Percentiles rank a stretch among this genome's conserved stretches.
phyloP scores from a whole-genome alignment of 2,329 filamentous ascomycete genomes.

The Colletotrichum eremochloae region DNA sequence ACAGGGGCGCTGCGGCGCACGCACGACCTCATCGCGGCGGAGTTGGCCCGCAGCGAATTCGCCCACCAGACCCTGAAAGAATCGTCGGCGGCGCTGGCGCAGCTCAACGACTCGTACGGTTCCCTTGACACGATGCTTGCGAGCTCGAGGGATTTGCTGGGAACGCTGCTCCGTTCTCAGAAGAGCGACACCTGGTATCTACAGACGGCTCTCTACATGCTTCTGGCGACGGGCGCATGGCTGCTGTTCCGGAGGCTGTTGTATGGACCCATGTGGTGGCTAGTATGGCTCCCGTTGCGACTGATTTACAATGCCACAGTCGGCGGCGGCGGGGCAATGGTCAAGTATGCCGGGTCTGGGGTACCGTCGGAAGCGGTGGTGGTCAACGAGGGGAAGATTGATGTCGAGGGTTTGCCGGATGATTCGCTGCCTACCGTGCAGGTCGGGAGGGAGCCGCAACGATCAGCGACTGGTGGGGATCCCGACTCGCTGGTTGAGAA shows the following conservation, averaged over 20 bases:
- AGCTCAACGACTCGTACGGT: constrained; percentile 85
- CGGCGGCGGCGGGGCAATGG: constrained; percentile 66
- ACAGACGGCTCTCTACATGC: constrained; percentile 87
- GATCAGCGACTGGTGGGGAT: constrained; percentile 45
- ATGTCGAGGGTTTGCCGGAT: constrained; percentile 54
- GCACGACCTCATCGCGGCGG: constrained; percentile 86
- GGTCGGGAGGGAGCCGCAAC: constrained; percentile 54
- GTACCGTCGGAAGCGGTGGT: constrained; percentile 44
- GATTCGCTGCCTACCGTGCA: constrained; percentile 64
- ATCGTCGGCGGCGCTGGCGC: constrained; percentile 84
- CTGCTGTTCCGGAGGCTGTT: constrained; percentile 85
- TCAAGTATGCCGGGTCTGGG: constrained; percentile 49
- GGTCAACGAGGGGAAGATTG: constrained; percentile 48
- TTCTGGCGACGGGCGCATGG: constrained; percentile 84
- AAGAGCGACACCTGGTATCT: constrained; percentile 99
- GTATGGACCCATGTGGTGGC: constrained; percentile 92
- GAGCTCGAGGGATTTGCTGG: constrained; percentile 80
- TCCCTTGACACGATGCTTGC: constrained; percentile 82
- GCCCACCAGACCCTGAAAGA: constrained; percentile 90
- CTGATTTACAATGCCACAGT: constrained; percentile 72
- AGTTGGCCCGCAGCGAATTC: constrained; percentile 88
- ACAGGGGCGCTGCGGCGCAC: constrained; percentile 87
- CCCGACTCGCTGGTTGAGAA: constrained; percentile 63
- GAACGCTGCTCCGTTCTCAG: constrained; percentile 84
- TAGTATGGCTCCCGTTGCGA: constrained; percentile 86